Evolutionary conservation across 345 rosid genomes (phyloP).

Genomic region (Acer saccharum): DNA sequence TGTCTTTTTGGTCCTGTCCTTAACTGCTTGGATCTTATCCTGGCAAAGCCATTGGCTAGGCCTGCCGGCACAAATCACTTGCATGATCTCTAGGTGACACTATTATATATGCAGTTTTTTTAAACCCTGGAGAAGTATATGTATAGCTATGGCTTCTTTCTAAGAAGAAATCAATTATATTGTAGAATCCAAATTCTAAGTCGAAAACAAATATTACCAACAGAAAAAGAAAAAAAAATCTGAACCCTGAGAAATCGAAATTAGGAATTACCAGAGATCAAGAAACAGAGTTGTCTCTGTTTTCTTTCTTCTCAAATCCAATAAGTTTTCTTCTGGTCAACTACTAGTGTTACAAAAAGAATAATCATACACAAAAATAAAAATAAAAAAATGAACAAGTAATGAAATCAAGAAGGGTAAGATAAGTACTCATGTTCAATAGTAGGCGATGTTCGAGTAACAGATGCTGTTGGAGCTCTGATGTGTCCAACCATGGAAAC

Average conservation of each 20-base stretch:
- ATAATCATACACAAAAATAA: slow-evolving; percentile 23
- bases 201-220: background rate
- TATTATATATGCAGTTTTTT: too few relatives aligned
- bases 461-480: slow-evolving; percentile 71
- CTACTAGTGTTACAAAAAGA: slow-evolving; percentile 40
- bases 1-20: background rate
- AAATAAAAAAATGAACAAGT: background rate
- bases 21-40: background rate
- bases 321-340: slow-evolving; percentile 13
- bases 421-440: slow-evolving; percentile 64
- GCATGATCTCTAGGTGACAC: background rate
- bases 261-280: slow-evolving; percentile 12
- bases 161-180: too few relatives aligned
- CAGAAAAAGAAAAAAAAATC: too few relatives aligned
- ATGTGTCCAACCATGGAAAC: slow-evolving; percentile 93
- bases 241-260: background rate
- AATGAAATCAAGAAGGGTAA: slow-evolving; percentile 35
- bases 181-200: background rate
- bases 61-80: background rate
- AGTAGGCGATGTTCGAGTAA: slow-evolving; percentile 63
- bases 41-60: background rate
- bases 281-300: slow-evolving; percentile 26
- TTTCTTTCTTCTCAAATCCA: slow-evolving; percentile 18
- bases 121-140: too few relatives aligned
- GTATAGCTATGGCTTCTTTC: too few relatives aligned